phyloP scores from a whole-genome alignment of 2,329 filamentous ascomycete genomes.

The Venturia asperata region DNA sequence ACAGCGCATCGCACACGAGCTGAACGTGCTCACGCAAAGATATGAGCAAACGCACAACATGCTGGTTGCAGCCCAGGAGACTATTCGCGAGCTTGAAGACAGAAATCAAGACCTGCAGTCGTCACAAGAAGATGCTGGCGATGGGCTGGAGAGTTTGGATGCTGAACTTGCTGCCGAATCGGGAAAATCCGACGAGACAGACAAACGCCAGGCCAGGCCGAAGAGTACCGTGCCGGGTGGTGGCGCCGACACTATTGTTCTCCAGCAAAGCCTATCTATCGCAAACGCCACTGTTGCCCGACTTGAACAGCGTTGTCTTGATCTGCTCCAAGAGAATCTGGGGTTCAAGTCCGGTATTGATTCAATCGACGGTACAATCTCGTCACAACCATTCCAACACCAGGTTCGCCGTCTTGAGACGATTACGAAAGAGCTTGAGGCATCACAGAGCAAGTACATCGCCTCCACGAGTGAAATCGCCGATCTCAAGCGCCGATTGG shows the following conservation, averaged over 20 bases:
- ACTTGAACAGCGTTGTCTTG: conserved; percentile 21
- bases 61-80: conserved; percentile 42
- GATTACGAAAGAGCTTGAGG: conserved; percentile 17
- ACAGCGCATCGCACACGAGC: conserved; percentile 43
- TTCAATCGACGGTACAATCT: conserved; percentile 10
- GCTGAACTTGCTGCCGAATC: conserved; percentile 34
- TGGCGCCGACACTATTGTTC: conserved; percentile 17
- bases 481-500: conserved; percentile 21
- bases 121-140: conserved; percentile 24
- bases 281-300: conserved; percentile 14
- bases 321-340: conserved; percentile 21
- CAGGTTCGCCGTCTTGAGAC: conserved; percentile 14
- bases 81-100: conserved; percentile 41
- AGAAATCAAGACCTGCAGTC: conserved; percentile 38
- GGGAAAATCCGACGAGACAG: neutral
- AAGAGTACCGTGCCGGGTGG: neutral
- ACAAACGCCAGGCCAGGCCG: conserved; percentile 7
- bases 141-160: conserved; percentile 30
- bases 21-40: conserved; percentile 40
- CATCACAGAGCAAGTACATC: conserved; percentile 22
- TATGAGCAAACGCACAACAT: conserved; percentile 42
- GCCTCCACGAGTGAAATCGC: conserved; percentile 22
- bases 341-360: conserved; percentile 19
- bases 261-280: conserved; percentile 18
- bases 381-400: conserved; percentile 19